Base-by-base conservation (phyloP, 805 yeast species). In the Kazachstania viticola region DNA sequence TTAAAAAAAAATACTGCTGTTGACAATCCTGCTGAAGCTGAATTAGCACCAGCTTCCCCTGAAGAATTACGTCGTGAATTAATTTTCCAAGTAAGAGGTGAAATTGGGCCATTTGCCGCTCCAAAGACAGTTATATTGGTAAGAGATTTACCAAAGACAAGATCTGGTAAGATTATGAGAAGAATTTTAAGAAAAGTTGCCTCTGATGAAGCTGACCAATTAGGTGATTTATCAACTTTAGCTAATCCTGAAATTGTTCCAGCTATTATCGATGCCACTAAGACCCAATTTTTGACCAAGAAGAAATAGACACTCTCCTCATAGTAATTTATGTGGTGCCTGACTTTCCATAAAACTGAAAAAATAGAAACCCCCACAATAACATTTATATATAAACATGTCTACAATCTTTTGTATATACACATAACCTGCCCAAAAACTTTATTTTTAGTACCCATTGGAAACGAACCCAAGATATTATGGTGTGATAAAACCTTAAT, bases 91-190 rank as follows among this genome's bases (percentile, higher is more conserved):
- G 95, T 91, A 31, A 75, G 98, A 60, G 43, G 48, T 35, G 53
- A 46, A 36, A 51, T 49, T 32, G 61, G 59, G 21, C 84, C 84
- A 30, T 84, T 84, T 61, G 98, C 98, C 14, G 94, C 97, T 35
- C 98, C 98, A 53, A 87, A 87, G 42, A 36, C 44, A n/a, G 76
- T 87, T 37, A 65, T 79, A 46, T 63, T 87, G 37, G 94, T 88
- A 34, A 78, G 75, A 38, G 97, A 91, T 55, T 73, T 91, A 59
- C 98, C 98, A 62, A 91, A 88, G 73, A 91, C 98, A 16, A 76
- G 98, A 65, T 84, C 95, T 9, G 98, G 98, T 48, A 91, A 91
- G 71, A 88, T 91, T 55, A 88, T 91, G 94, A 81, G 98, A 70
- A 82, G 98, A 67, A 80, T 91, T 41, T 71, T 91, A 61, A 79